These are phyloP conservation scores for Fusarium circinatum DNA, from an alignment of 2,329 filamentous ascomycete genomes.

Conservation along the genomic window DNA sequence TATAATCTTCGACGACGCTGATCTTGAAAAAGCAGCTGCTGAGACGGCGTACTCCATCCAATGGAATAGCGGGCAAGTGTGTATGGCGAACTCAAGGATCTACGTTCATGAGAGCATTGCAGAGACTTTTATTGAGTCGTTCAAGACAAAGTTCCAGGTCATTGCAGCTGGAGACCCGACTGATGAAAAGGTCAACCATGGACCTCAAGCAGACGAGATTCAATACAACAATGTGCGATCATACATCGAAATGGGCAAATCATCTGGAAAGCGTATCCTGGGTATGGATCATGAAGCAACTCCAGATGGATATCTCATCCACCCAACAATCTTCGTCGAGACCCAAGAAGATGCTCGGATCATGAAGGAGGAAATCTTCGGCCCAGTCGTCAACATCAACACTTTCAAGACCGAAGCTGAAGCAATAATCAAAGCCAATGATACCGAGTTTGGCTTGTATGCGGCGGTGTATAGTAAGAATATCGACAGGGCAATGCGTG, in stretches of 20 bases:
- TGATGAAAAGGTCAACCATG: not conserved
- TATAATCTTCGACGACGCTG: constrained; percentile 68
- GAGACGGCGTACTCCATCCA: constrained; percentile 57
- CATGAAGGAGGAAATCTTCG: constrained; percentile 72
- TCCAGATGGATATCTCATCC: not conserved
- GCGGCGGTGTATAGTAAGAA: constrained; percentile 66
- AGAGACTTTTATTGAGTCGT: constrained; percentile 2
- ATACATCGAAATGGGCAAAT: constrained; percentile 17
- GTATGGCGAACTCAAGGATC: constrained; percentile 67
- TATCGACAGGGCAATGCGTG: constrained; percentile 55
- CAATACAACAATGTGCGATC: constrained; percentile 11
- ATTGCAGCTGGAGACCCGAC: not conserved
- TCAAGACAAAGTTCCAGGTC: constrained; percentile 8
- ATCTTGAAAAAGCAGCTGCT: constrained; percentile 55
- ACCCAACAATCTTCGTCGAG: constrained; percentile 23
- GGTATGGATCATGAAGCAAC: not conserved
- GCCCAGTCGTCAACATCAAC: constrained; percentile 69
- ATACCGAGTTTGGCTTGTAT: constrained; percentile 65
- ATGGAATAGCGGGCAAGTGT: constrained; percentile 66
- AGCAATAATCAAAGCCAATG: constrained; percentile 46
- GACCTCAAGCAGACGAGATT: constrained; percentile 10
- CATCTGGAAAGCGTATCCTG: not conserved
- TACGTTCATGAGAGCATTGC: constrained; percentile 64
- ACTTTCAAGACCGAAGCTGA: constrained; percentile 51
- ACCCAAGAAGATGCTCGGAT: constrained; percentile 51